Conservation (phyloP, 2,329 filamentous ascomycete genomes). For the Pseudogymnoascus sp. region DNA sequence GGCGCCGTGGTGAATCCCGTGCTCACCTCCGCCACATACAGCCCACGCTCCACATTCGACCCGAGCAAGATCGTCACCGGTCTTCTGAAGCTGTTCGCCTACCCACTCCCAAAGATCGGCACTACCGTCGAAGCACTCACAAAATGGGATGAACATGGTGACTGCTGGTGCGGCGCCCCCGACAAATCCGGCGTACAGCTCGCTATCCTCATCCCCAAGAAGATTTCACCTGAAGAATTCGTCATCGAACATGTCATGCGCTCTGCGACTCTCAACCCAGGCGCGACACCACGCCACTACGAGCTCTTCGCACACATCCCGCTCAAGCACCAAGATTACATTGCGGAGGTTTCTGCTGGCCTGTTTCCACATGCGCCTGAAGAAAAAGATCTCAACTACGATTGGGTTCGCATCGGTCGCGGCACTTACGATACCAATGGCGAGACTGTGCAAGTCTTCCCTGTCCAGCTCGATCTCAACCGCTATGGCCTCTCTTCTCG, state of each 20-base stretch:
- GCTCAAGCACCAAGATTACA: conserved; percentile 35
- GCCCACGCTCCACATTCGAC: conserved; percentile 19
- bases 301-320: conserved; percentile 60
- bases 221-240: conserved; percentile 58
- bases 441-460: conserved; percentile 42
- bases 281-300: conserved; percentile 56
- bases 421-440: conserved; percentile 43
- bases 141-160: conserved; percentile 68
- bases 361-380: conserved; percentile 31
- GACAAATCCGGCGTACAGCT: conserved; percentile 50
- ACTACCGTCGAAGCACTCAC: conserved; percentile 50
- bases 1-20: conserved; percentile 57
- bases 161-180: conserved; percentile 74
- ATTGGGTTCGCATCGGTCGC: conserved; percentile 49
- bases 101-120: conserved; percentile 18
- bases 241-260: conserved; percentile 65
- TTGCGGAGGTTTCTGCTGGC: conserved; percentile 33
- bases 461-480: conserved; percentile 42
- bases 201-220: conserved; percentile 49
- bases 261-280: conserved; percentile 52
- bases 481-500: conserved; percentile 41
- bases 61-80: conserved; percentile 16
- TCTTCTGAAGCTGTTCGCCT: conserved; percentile 15
- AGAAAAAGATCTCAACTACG: conserved; percentile 27
- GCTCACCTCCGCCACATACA: conserved; percentile 52